A percentile compares a stretch with the other conserved stretches of the same genome.
These are phyloP conservation scores for Platanus orientalis DNA, from an alignment of 164 flowering plant species.

Conservation along the genomic window DNA sequence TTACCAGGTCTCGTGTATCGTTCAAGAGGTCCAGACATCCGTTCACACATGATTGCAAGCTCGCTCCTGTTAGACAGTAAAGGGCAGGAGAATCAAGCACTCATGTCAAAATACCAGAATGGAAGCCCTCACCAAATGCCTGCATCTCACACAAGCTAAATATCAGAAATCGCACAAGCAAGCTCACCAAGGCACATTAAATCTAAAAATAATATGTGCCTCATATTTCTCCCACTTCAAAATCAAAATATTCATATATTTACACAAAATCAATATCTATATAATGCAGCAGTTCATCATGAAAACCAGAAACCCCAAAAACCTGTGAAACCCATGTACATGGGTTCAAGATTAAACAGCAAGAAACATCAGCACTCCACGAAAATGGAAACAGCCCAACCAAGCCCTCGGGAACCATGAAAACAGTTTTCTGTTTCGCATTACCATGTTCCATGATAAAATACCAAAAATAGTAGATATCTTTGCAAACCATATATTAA, in stretches of 20 bases:
- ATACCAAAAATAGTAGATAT: no score
- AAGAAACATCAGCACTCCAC: no score
- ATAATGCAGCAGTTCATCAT: no score
- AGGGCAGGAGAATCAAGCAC: constrained; percentile 20
- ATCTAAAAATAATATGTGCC: neutral
- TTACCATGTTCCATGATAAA: no score
- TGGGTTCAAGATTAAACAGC: no score
- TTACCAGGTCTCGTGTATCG: constrained; percentile 31
- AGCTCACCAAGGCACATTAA: neutral
- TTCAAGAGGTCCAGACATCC: constrained; percentile 44
- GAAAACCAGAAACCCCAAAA: no score
- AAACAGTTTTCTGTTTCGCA: no score
- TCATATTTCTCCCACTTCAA: neutral
- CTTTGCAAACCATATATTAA: no score
- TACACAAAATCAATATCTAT: no score
- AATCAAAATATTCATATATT: neutral
- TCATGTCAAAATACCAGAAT: constrained; percentile 14
- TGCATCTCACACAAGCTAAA: constrained; percentile 5
- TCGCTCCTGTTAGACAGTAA: constrained; percentile 10
- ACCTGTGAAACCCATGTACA: no score
- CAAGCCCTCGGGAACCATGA: no score
- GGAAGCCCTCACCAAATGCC: constrained; percentile 11
- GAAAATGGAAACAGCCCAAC: no score
- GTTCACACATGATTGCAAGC: constrained; percentile 26
- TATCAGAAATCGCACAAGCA: neutral